phyloP scores from a whole-genome alignment of 768 basidiomycete genomes.

The Hebeloma cylindrosporum region DNA sequence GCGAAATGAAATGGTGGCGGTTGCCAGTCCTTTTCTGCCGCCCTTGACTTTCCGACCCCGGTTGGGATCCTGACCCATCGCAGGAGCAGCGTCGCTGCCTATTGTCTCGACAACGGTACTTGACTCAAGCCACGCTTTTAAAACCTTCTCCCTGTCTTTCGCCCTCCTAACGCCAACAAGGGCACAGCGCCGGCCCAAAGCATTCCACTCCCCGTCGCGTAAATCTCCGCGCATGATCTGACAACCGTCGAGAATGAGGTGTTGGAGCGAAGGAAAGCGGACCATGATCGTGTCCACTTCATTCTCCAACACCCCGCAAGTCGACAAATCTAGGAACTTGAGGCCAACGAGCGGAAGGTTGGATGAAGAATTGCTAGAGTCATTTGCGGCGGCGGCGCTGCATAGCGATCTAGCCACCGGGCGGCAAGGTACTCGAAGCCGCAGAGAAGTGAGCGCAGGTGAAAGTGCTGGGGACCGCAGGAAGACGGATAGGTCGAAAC shows the following conservation, averaged over 20 bases:
- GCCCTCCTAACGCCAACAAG: slow-evolving; percentile 60
- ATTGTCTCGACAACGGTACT: slow-evolving; percentile 14
- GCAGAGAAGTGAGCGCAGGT: slow-evolving; percentile 51
- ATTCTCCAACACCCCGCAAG: slow-evolving; percentile 52
- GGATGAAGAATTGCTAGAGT: slow-evolving; percentile 5
- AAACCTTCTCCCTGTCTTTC: slow-evolving; percentile 63
- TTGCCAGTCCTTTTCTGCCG: slow-evolving; percentile 64
- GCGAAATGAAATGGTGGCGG: slow-evolving; percentile 64
- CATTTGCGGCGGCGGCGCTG: slow-evolving; percentile 7
- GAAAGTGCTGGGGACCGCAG: slow-evolving; percentile 48
- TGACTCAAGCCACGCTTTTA: slow-evolving; percentile 51
- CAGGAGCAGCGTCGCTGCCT: slow-evolving; percentile 10
- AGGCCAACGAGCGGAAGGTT: slow-evolving; percentile 43
- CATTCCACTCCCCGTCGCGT: slow-evolving; percentile 57
- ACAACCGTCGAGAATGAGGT: slow-evolving; percentile 74
- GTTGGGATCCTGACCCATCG: slow-evolving; percentile 2
- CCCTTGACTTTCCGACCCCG: slow-evolving; percentile 28
- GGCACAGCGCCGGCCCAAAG: slow-evolving; percentile 62
- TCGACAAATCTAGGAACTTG: slow-evolving; percentile 73
- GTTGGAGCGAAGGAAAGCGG: slow-evolving; percentile 50
- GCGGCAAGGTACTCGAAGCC: slow-evolving; percentile 74
- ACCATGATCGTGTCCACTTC: slow-evolving; percentile 57
- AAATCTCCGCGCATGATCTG: slow-evolving; percentile 51
- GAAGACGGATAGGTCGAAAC: slow-evolving; percentile 53
- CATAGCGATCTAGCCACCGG: slow-evolving; percentile 47